A percentile compares a stretch with the other conserved stretches of the same genome.
phyloP scores from a whole-genome alignment of 2,329 filamentous ascomycete species.

The Volutella citrinella region DNA sequence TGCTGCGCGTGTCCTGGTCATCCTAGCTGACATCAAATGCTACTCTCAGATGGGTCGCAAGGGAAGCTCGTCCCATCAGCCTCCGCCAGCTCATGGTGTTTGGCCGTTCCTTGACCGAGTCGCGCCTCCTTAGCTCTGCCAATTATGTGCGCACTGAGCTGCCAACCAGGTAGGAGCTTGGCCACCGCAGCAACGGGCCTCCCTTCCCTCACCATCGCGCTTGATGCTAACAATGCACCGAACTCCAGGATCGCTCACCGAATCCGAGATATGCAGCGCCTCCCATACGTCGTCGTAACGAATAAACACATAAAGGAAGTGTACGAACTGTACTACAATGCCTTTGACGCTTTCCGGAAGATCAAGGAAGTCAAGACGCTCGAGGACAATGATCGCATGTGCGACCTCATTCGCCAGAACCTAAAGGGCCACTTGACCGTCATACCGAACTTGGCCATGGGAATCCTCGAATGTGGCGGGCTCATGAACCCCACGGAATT shows the following conservation, averaged over 20 bases:
- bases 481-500: slow-evolving; percentile 78
- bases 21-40: slow-evolving; percentile 9
- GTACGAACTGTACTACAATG: slow-evolving; percentile 93
- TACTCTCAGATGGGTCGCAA: slow-evolving; percentile 76
- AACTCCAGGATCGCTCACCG: slow-evolving; percentile 80
- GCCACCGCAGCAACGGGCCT: slow-evolving; percentile 1
- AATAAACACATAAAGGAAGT: slow-evolving; percentile 92
- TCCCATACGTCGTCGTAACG: slow-evolving; percentile 94
- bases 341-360: slow-evolving; percentile 88
- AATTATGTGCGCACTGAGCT: slow-evolving; percentile 97
- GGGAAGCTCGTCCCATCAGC: slow-evolving; percentile 92
- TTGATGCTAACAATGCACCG: slow-evolving; percentile 10
- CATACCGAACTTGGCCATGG: slow-evolving; percentile 92
- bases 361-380: slow-evolving; percentile 79
- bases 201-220: not conserved
- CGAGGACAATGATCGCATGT: slow-evolving; percentile 87
- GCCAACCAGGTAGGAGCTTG: slow-evolving; percentile 53
- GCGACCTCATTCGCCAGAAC: slow-evolving; percentile 73
- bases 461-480: slow-evolving; percentile 84
- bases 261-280: slow-evolving; percentile 92
- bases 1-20: no score
- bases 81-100: slow-evolving; percentile 96
- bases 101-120: slow-evolving; percentile 86
- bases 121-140: slow-evolving; percentile 84
- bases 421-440: slow-evolving; percentile 87